phyloP scores from a whole-genome alignment of 495 filamentous ascomycete species.

The Staphylotrichum tortipilum region DNA sequence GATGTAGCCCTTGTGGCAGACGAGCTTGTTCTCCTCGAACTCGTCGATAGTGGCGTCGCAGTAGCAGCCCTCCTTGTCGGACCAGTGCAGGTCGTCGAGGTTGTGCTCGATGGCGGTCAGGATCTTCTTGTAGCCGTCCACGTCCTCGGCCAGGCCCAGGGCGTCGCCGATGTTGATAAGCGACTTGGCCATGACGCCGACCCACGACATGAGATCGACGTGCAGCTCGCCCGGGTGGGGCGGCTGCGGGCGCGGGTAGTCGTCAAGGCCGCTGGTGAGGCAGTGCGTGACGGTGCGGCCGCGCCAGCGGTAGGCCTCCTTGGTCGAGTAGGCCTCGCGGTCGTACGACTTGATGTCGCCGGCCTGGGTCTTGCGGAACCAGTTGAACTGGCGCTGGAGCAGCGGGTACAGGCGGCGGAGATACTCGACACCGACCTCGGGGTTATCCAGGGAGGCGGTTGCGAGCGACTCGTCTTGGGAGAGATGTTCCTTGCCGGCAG shows the following conservation, averaged over 20 bases:
- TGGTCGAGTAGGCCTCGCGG: conserved; percentile 72
- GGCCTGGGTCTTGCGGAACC: conserved; percentile 86
- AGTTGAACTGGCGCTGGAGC: conserved; percentile 81
- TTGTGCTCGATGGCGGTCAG: conserved; percentile 77
- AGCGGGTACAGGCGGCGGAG: conserved; percentile 82
- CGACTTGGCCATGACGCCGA: conserved; percentile 84
- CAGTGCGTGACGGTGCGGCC: conserved; percentile 81
- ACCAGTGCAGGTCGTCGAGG: conserved; percentile 92
- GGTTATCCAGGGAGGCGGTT: conserved; percentile 55
- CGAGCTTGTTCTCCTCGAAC: conserved; percentile 79
- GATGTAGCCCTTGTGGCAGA: conserved; percentile 96
- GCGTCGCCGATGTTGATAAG: conserved; percentile 67
- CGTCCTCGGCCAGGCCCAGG: conserved; percentile 67
- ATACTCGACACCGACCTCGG: conserved; percentile 60
- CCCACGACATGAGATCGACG: conserved; percentile 90
- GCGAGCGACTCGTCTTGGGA: conserved; percentile 32
- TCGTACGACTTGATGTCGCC: conserved; percentile 90
- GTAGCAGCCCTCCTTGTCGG: conserved; percentile 65
- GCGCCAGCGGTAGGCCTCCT: conserved; percentile 93
- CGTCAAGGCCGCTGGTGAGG: conserved; percentile 87
- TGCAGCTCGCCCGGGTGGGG: conserved; percentile 98
- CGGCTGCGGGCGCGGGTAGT: conserved; percentile 89
- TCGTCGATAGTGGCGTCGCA: conserved; percentile 96
- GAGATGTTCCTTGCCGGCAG: conserved; percentile 24
- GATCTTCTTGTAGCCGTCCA: conserved; percentile 57